Conservation (phyloP, 768 basidiomycete genomes). For the Macrolepiota fuliginosa region DNA sequence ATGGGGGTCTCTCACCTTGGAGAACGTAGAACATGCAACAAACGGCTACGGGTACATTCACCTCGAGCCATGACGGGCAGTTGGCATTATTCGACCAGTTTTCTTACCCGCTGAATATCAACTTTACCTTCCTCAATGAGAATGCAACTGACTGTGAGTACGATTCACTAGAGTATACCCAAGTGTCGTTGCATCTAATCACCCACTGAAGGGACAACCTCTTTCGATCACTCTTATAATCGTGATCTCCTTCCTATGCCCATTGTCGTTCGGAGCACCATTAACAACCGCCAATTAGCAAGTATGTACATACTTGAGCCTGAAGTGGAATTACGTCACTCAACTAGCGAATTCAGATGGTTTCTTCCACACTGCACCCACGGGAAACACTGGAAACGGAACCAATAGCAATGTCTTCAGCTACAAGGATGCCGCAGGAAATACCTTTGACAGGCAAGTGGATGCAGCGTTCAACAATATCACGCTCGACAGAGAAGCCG, state of each 20-base stretch:
- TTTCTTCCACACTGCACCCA: slow-evolving; percentile 41
- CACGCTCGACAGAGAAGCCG: slow-evolving; percentile 54
- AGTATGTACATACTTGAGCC: slow-evolving; percentile 34
- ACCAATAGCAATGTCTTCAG: slow-evolving; percentile 67
- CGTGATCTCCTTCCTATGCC: slow-evolving; percentile 57
- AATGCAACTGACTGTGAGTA: slow-evolving; percentile 35
- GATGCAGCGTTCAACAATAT: slow-evolving; percentile 61
- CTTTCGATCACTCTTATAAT: slow-evolving; percentile 69
- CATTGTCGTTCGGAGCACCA: slow-evolving; percentile 56
- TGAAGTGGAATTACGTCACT: not conserved
- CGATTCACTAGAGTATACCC: not conserved
- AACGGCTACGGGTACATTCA: slow-evolving; percentile 32
- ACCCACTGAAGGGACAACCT: slow-evolving; percentile 41
- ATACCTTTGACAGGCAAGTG: slow-evolving; percentile 62
- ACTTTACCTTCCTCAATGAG: slow-evolving; percentile 35
- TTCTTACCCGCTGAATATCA: slow-evolving; percentile 44
- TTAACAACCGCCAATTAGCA: slow-evolving; percentile 56
- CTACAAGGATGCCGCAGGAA: slow-evolving; percentile 56
- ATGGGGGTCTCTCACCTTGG: not conserved
- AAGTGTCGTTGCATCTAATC: slow-evolving; percentile 1
- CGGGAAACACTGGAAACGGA: slow-evolving; percentile 62
- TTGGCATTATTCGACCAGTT: slow-evolving; percentile 37
- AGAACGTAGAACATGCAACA: slow-evolving; percentile 37
- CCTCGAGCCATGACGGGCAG: slow-evolving; percentile 41
- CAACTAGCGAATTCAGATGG: slow-evolving; percentile 34